Evolutionary conservation across 1,284 basidiomycete species (phyloP), one percentile per base, ranked within the genome.

Genomic region (Polyporus tsugae): DNA sequence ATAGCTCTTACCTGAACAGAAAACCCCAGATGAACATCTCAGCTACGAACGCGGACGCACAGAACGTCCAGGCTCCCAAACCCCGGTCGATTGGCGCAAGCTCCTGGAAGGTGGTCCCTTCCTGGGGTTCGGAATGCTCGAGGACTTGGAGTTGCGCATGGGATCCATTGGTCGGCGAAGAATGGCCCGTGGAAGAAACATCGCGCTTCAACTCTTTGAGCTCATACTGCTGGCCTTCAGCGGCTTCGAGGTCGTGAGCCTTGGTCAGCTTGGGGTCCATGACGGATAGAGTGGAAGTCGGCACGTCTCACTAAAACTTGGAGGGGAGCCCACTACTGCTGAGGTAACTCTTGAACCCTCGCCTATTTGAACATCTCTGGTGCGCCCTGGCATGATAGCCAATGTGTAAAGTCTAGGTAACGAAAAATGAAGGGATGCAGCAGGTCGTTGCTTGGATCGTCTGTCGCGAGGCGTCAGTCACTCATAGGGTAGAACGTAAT

Each of bases 21-120:
- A 72, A 72, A 4, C 82, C 80, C 82, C 82, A 84, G 25, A 83
- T 76, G 61, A 84, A 74, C 36, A 78, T 78, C 63, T 83, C 80
- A 5, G 82, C 77, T n/a, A 72, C 39, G 29, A 72, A 72, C 0
- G 66, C 65, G 46, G 66, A 70, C 3, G 69, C 69, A 29, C 71
- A 70, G 62, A 73, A 73, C 15, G 68, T 62, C 72, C 72, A 73
- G 3, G 70, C 72, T 1, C 63, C 65, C 19, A 73, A 17, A 29
- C 72, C 72, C 0, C 59, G 55, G 25, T 73, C 72, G 41, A 73
- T 61, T 0, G 70, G 67, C 0, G 72, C 67, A 7, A 73, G 70
- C 39, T 73, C 70, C 25, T 72, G 71, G 61, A 72, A 55, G 25
- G 63, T 64, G 17, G 67, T 42, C 5, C 71, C 71, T 19, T 70